Conservation (phyloP, 495 filamentous ascomycete species). For the Rostrohypoxylon terebratum region DNA sequence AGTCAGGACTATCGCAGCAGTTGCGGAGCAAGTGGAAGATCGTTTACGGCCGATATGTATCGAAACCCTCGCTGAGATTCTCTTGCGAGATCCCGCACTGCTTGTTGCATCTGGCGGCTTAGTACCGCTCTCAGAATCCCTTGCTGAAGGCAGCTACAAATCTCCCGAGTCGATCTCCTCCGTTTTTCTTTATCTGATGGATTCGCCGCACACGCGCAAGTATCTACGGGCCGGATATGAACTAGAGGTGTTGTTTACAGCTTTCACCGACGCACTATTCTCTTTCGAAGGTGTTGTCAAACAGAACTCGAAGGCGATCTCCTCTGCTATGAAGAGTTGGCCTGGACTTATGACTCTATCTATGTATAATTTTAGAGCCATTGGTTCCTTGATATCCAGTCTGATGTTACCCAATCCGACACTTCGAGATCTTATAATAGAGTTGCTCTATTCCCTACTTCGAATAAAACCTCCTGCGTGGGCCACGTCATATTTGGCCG, state of each 20-base stretch:
- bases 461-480: conserved; percentile 95
- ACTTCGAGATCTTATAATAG: conserved; percentile 78
- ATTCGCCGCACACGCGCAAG: conserved; percentile 81
- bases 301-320: conserved; percentile 85
- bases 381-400: conserved; percentile 82
- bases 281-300: conserved; percentile 81
- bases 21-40: conserved; percentile 86
- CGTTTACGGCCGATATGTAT: conserved; percentile 88
- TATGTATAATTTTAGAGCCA: conserved; percentile 84
- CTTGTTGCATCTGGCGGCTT: conserved; percentile 85
- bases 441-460: conserved; percentile 89
- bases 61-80: conserved; percentile 90
- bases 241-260: conserved; percentile 81
- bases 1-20: conserved; percentile 85
- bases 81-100: conserved; percentile 84
- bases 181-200: conserved; percentile 88
- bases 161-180: conserved; percentile 86
- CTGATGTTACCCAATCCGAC: conserved; percentile 76
- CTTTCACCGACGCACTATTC: conserved; percentile 85
- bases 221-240: conserved; percentile 84
- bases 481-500: conserved; percentile 95
- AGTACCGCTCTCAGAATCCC: conserved; percentile 81
- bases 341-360: conserved; percentile 85
- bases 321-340: conserved; percentile 93
- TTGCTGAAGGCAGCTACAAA: conserved; percentile 90